These are phyloP conservation scores for Acanthamoeba royreba DNA, from an alignment of 208 protist species.

Conservation along the genomic window DNA sequence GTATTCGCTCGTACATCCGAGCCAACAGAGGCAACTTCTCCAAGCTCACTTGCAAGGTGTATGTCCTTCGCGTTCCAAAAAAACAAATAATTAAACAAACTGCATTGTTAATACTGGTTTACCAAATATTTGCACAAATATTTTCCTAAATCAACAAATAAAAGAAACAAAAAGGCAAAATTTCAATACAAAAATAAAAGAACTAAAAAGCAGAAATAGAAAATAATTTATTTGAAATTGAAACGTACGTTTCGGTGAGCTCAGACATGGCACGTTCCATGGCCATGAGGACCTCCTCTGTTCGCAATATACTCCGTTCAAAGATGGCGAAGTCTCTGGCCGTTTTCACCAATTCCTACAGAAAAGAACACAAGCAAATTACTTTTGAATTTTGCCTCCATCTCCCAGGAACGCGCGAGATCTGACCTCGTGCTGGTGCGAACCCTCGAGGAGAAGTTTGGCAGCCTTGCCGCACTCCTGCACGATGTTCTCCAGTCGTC, in stretches of 20 bases:
- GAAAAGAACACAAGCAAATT: background rate
- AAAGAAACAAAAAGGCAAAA: background rate
- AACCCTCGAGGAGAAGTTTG: background rate
- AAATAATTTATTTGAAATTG: no score
- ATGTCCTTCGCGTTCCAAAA: background rate
- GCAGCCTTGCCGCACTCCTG: background rate
- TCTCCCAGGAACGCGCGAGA: background rate
- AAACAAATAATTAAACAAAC: no score
- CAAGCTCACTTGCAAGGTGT: background rate
- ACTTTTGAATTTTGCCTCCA: background rate
- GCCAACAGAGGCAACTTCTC: background rate
- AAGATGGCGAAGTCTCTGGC: background rate
- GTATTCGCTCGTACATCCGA: background rate
- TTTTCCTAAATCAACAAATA: background rate
- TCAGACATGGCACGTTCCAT: slow-evolving; percentile 2
- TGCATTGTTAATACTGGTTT: no score
- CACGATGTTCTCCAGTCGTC: background rate
- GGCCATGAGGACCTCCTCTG: background rate
- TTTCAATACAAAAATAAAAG: background rate
- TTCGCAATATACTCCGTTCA: background rate
- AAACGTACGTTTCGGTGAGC: background rate
- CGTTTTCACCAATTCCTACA: background rate
- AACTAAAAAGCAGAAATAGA: background rate
- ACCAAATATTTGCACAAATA: no score
- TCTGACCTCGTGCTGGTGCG: background rate